These are phyloP conservation scores for Phytophthora cajani DNA, from an alignment of 352 stramenopile genomes.

Conservation along the genomic window DNA sequence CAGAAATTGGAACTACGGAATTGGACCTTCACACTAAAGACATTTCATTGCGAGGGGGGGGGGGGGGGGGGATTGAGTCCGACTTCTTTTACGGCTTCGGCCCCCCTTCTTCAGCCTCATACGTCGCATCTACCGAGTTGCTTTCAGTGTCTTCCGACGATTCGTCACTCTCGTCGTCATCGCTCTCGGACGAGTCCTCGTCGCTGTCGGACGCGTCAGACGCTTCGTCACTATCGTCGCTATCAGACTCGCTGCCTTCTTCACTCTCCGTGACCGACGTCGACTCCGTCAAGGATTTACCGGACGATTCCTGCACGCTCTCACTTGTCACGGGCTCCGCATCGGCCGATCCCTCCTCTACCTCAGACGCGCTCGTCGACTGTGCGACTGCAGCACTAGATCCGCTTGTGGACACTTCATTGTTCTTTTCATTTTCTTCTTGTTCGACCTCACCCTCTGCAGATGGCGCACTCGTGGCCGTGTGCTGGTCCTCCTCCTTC, in stretches of 20 bases:
- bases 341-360: conserved; percentile 3
- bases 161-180: conserved; percentile 13
- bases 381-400: background rate
- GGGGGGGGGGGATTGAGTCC: background rate
- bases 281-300: background rate
- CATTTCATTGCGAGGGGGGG: too few species aligned
- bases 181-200: conserved; percentile 4
- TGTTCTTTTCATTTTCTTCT: conserved; percentile 13
- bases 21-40: background rate
- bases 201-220: conserved; percentile 9
- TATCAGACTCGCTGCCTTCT: conserved; percentile 14
- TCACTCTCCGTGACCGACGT: background rate
- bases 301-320: background rate
- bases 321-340: conserved; percentile 7
- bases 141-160: conserved; percentile 8
- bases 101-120: conserved; percentile 20
- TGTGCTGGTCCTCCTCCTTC: conserved; percentile 15
- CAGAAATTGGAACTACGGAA: conserved; percentile 10
- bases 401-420: background rate
- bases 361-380: background rate
- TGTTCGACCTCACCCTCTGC: background rate
- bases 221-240: conserved; percentile 14
- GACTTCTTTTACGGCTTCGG: conserved; percentile 5
- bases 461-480: background rate
- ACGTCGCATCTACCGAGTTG: conserved; percentile 20